Evolutionary conservation across 441 rosid species (phyloP).

Genomic region (Erysimum pusillum): DNA sequence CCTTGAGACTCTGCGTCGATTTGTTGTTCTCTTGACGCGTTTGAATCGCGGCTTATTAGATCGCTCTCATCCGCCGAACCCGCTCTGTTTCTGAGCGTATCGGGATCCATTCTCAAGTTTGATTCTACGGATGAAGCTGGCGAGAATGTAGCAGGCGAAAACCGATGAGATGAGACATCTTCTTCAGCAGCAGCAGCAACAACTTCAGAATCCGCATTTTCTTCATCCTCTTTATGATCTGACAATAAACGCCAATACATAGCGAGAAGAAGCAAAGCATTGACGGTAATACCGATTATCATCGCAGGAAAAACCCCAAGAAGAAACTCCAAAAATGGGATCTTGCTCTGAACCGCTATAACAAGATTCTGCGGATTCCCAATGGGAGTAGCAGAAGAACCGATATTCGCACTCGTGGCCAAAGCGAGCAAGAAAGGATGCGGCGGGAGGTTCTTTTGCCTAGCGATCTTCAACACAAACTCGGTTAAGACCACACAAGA

Average conservation of each 20-base stretch:
- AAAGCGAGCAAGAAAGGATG: constrained; percentile 79
- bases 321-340: constrained; percentile 65
- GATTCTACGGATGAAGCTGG: constrained; percentile 55
- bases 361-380: constrained; percentile 93
- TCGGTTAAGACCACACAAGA: constrained; percentile 81
- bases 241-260: constrained; percentile 73
- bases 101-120: constrained; percentile 51
- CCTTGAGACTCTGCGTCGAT: constrained; percentile 37
- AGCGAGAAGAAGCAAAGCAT: constrained; percentile 59
- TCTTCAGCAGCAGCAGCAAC: constrained; percentile 44
- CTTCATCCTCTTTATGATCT: constrained; percentile 50
- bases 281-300: constrained; percentile 66
- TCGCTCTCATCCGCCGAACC: constrained; percentile 49
- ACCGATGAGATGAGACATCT: constrained; percentile 58
- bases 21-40: constrained; percentile 48
- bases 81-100: constrained; percentile 51
- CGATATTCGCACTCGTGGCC: constrained; percentile 84
- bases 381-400: constrained; percentile 87
- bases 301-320: constrained; percentile 69
- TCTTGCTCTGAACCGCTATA: constrained; percentile 69
- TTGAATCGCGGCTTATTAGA: constrained; percentile 42
- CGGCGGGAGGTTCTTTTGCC: constrained; percentile 79
- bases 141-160: constrained; percentile 69
- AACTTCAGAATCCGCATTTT: constrained; percentile 46
- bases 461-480: constrained; percentile 75